Base-by-base conservation (phyloP, 345 rosid species). In the Populus simonii region DNA sequence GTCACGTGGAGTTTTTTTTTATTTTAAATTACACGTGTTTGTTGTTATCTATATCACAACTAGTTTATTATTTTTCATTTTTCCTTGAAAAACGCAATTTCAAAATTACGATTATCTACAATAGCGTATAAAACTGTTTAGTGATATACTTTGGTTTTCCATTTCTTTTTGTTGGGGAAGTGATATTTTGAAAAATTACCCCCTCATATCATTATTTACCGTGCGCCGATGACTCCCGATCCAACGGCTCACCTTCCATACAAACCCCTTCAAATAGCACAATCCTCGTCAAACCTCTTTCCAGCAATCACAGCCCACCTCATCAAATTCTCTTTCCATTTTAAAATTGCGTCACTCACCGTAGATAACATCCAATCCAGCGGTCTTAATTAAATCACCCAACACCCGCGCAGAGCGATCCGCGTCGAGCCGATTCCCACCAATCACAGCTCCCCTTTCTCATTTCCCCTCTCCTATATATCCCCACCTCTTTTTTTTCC, bases 361-460 rank as follows among this genome's bases (percentile, higher is more conserved):
- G 61, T 66, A 20, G 65, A 75, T 66, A 65, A 23, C 2, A n/a
- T 51, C 72, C n/a, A 8, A 75, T 74, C 76, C 53, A 74, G 55
- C 76, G 33, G 68, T 22, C 6, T 12, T 23, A 6, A 17, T 59
- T 41, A 25, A 47, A 47, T n/a, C 22, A n/a, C 66, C 39, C 18
- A 41, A 12, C 38, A 55, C 66, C 29, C 33, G 49, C 66, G 66
- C 51, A 33, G 59, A 15, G 9, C 49, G 17, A 73, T 73, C 67
- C 67, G 67, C 65, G 66, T 53, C 38, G 7, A 57, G 36, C 27
- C 31, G 2, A 11, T 35, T 43, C 35, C 75, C 47, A 5, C 66
- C 75, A 22, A 73, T 31, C 35, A n/a, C 4, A 5, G 27, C 6
- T 55, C 47, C 27, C n/a, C 68, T 73, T 57, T 9, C 33, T 66